Percentiles rank a stretch among this genome's conserved stretches.
Evolutionary conservation across 148 eudicot genomes (phyloP).

Genomic region (Limonium bicolor): DNA sequence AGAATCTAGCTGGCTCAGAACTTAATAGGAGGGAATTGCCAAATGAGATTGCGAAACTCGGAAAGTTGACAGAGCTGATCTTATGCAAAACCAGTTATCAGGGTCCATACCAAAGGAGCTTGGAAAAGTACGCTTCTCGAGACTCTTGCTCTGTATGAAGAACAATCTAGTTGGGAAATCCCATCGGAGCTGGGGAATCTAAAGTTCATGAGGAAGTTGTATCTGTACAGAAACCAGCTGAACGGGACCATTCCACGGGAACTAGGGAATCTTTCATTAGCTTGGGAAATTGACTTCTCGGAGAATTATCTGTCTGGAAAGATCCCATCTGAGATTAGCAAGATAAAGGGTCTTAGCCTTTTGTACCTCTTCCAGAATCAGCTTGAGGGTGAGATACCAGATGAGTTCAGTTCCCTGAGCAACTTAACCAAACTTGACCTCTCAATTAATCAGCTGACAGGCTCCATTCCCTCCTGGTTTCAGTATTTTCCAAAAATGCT

Average conservation of each 20-base stretch:
- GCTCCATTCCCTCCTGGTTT: conserved; percentile 24
- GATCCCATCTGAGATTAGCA: conserved; percentile 22
- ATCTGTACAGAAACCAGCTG: conserved; percentile 40
- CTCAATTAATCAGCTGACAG: conserved; percentile 16
- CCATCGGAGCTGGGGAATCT: conserved; percentile 56
- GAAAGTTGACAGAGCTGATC: conserved; percentile 42
- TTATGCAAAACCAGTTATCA: conserved; percentile 58
- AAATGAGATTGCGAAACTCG: conserved; percentile 17
- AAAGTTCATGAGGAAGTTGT: conserved; percentile 24
- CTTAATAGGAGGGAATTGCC: conserved; percentile 20
- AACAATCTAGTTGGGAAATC: conserved; percentile 58
- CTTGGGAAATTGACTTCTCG: conserved; percentile 15
- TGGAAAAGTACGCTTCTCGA: conserved; percentile 50
- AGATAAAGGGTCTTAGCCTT: conserved; percentile 13
- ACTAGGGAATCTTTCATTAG: conserved; percentile 15
- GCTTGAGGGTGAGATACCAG: conserved; percentile 23
- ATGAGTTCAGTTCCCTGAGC: conserved; percentile 12
- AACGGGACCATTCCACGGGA: conserved; percentile 33
- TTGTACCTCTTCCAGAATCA: conserved; percentile 22
- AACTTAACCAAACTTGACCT: conserved; percentile 20
- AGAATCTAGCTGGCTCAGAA: conserved; percentile 21
- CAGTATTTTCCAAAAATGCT: conserved; percentile 14
- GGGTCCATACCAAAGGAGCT: conserved; percentile 58
- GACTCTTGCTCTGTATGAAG: conserved; percentile 59
- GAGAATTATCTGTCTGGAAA: conserved; percentile 22